Percentiles rank a stretch among this genome's conserved stretches.
phyloP scores from a whole-genome alignment of 2,329 filamentous ascomycete genomes.

The Cytospora piceicola region DNA sequence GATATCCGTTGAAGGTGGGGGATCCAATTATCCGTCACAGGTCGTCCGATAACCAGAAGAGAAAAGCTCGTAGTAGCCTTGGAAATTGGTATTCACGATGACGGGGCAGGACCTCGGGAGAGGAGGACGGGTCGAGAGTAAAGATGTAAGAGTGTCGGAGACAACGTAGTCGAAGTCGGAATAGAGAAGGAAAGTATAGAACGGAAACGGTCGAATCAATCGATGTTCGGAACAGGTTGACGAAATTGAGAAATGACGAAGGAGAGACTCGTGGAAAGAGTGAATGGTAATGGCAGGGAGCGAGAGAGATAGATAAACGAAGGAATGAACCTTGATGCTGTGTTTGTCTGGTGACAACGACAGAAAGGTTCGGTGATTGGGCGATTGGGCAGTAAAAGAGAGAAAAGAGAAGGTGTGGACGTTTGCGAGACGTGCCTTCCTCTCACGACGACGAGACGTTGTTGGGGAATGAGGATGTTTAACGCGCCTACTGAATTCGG shows the following conservation, averaged over 20 bases:
- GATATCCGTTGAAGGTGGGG: conserved; percentile 3
- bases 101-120: not conserved
- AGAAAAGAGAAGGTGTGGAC: conserved; percentile 26
- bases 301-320: conserved; percentile 13
- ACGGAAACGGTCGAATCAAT: not conserved
- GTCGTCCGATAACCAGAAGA: not conserved
- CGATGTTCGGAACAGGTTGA: not conserved
- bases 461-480: conserved; percentile 25
- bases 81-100: not conserved
- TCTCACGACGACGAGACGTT: conserved; percentile 12
- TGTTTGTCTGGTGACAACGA: not conserved
- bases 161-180: not conserved
- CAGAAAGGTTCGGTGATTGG: conserved; percentile 6
- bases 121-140: not conserved
- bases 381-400: conserved; percentile 20
- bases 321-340: conserved; percentile 2
- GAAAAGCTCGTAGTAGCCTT: not conserved
- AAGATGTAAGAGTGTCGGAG: not conserved
- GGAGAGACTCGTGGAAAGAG: conserved; percentile 2
- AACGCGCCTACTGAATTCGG: conserved; percentile 27
- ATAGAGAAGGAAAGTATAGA: not conserved
- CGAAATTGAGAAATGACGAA: not conserved
- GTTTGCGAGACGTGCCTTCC: conserved; percentile 13
- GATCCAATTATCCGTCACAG: conserved; percentile 8
- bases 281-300: no score